phyloP scores from a whole-genome alignment of 2,329 filamentous ascomycete species.

The Paecilomyces formosus region DNA sequence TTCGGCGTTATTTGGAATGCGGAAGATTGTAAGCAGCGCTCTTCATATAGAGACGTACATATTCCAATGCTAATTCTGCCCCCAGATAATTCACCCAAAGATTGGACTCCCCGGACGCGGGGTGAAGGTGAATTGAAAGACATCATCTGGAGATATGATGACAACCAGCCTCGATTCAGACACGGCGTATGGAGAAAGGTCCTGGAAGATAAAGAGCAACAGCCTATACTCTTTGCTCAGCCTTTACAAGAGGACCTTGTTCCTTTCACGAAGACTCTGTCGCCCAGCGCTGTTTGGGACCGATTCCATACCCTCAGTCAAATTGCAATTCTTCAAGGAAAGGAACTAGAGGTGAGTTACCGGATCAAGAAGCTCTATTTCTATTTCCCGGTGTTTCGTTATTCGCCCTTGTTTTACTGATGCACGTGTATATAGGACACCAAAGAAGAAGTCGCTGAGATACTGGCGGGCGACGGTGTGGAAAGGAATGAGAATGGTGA shows the following conservation, averaged over 20 bases:
- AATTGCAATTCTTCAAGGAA: constrained; percentile 51
- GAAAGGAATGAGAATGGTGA: constrained; percentile 55
- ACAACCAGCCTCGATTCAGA: constrained; percentile 58
- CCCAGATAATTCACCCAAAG: constrained; percentile 56
- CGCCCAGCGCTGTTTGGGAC: constrained; percentile 54
- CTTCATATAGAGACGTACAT: not conserved
- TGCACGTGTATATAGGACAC: constrained; percentile 29
- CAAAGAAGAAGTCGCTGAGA: constrained; percentile 46
- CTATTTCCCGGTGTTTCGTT: too few relatives aligned
- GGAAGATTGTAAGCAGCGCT: constrained; percentile 55
- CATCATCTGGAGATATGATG: constrained; percentile 48
- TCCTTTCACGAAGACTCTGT: constrained; percentile 52
- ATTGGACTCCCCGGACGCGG: constrained; percentile 47
- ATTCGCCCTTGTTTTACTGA: not conserved
- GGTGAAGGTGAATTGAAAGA: constrained; percentile 60
- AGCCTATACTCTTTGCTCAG: constrained; percentile 49
- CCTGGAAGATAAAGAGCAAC: constrained; percentile 53
- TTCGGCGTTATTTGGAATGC: constrained; percentile 68
- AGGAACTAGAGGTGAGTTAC: constrained; percentile 37
- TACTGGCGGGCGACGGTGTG: constrained; percentile 45
- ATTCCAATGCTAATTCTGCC: constrained; percentile 4
- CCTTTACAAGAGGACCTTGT: constrained; percentile 53
- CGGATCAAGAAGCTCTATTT: not conserved
- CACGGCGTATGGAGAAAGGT: constrained; percentile 57
- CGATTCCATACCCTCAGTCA: constrained; percentile 62